These are phyloP conservation scores for Erodium texanum DNA, from an alignment of 441 rosid species.

Conservation along the genomic window DNA sequence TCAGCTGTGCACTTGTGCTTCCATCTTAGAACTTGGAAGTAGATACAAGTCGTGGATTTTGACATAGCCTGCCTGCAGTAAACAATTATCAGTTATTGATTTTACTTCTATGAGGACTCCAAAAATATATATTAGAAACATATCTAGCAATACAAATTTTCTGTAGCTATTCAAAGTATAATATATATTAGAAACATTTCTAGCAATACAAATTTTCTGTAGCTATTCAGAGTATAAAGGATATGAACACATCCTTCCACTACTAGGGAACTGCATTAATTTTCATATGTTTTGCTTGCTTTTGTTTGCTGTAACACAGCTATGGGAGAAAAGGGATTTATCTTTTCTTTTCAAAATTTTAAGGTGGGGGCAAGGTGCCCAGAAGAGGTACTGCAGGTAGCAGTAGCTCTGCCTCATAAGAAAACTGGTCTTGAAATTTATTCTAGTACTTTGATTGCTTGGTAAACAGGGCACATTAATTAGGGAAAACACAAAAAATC, in stretches of 20 bases:
- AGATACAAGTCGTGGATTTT: not conserved
- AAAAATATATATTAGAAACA: too few relatives aligned
- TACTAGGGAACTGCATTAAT: not conserved
- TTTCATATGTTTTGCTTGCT: slow-evolving; percentile 2
- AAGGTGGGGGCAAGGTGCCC: slow-evolving; percentile 1
- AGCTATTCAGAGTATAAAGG: slow-evolving; percentile 2
- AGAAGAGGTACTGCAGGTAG: not conserved
- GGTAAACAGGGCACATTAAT: slow-evolving; percentile 10
- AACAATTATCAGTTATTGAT: not conserved
- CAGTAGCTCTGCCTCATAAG: not conserved
- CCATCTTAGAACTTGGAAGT: slow-evolving; percentile 1
- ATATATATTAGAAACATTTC: not conserved
- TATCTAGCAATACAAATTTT: too few relatives aligned
- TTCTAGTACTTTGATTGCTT: slow-evolving; percentile 3
- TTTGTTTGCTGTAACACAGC: not conserved
- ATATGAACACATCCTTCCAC: slow-evolving; percentile 3
- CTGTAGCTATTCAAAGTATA: slow-evolving; percentile 3
- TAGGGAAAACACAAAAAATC: not conserved
- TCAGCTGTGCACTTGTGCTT: not conserved
- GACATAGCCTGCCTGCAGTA: not conserved
- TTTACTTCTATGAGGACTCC: not conserved
- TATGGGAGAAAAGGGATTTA: not conserved
- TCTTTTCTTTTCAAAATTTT: not conserved
- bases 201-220: not conserved
- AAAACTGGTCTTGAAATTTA: not conserved